phyloP scores from a whole-genome alignment of 176 grass and related monocot species.

The Avena sativa region DNA sequence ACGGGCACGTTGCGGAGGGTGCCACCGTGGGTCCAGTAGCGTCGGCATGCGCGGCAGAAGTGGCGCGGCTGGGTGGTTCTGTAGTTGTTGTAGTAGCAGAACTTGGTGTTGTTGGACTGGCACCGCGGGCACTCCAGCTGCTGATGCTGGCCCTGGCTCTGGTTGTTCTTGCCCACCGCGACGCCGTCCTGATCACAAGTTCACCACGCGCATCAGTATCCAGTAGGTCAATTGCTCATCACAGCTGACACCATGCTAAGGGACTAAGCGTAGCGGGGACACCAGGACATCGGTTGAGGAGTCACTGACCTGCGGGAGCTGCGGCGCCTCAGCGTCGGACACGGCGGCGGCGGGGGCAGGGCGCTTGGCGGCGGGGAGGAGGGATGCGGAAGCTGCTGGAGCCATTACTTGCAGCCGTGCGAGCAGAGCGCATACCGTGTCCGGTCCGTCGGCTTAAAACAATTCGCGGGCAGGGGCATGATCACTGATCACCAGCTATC shows the following conservation, averaged over 20 bases:
- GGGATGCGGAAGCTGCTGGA: conserved; percentile 36
- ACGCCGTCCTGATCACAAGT: neutral
- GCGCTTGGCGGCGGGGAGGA: conserved; percentile 39
- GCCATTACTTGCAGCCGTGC: conserved; percentile 21
- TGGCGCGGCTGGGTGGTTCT: conserved; percentile 85
- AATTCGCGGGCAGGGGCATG: neutral
- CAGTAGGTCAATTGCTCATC: no score
- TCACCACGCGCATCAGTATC: neutral
- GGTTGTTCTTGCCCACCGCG: neutral
- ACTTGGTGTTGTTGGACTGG: conserved; percentile 65
- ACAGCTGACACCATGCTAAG: no score
- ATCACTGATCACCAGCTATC: neutral
- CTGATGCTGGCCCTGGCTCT: neutral
- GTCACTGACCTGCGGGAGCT: conserved; percentile 15
- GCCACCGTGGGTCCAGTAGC: conserved; percentile 93
- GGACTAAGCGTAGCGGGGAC: no score
- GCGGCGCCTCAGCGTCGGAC: no score
- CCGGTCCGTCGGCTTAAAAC: conserved; percentile 11
- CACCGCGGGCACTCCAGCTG: conserved; percentile 62
- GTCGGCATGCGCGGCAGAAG: conserved; percentile 85
- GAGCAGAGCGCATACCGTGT: conserved; percentile 45
- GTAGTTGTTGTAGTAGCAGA: conserved; percentile 92
- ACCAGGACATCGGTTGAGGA: neutral
- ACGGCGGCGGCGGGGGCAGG: neutral
- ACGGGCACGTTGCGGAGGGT: conserved; percentile 85